These are phyloP conservation scores for Tulasnella sp. DNA, from an alignment of 768 basidiomycete genomes.

Conservation along the genomic window DNA sequence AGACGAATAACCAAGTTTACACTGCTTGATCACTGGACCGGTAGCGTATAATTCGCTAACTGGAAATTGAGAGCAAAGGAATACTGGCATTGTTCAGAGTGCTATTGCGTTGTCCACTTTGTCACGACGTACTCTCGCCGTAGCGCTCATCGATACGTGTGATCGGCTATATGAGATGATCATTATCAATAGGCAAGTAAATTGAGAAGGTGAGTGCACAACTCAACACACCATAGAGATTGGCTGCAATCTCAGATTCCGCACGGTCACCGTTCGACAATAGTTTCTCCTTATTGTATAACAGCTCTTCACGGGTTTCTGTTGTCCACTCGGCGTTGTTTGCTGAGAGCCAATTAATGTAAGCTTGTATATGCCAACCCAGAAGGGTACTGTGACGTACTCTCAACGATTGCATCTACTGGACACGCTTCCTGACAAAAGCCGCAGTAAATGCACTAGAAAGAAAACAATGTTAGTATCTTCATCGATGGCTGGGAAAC, in stretches of 20 bases:
- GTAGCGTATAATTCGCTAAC: no score
- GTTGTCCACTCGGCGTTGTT: slow-evolving; percentile 97
- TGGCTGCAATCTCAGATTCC: slow-evolving; percentile 96
- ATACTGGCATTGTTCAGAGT: no score
- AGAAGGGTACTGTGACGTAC: slow-evolving; percentile 37
- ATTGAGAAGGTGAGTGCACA: neutral
- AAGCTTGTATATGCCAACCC: slow-evolving; percentile 13
- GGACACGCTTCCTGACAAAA: slow-evolving; percentile 99
- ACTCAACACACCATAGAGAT: slow-evolving; percentile 53
- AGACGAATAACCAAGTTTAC: no score
- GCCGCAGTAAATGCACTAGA: slow-evolving; percentile 95
- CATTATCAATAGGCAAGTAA: no score
- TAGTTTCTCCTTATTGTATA: slow-evolving; percentile 99
- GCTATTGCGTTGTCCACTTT: no score
- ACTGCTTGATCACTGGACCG: no score
- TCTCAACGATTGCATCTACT: slow-evolving; percentile 98
- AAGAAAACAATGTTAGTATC: neutral
- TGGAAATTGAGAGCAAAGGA: no score
- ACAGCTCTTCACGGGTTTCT: slow-evolving; percentile 93
- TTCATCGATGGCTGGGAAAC: neutral
- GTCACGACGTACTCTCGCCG: no score
- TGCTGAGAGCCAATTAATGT: slow-evolving; percentile 36
- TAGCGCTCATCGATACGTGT: no score
- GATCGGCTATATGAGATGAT: no score
- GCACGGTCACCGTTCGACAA: slow-evolving; percentile 91